Evolutionary conservation across 1,284 basidiomycete species (phyloP).

Genomic region (Irpex rosettiformis): DNA sequence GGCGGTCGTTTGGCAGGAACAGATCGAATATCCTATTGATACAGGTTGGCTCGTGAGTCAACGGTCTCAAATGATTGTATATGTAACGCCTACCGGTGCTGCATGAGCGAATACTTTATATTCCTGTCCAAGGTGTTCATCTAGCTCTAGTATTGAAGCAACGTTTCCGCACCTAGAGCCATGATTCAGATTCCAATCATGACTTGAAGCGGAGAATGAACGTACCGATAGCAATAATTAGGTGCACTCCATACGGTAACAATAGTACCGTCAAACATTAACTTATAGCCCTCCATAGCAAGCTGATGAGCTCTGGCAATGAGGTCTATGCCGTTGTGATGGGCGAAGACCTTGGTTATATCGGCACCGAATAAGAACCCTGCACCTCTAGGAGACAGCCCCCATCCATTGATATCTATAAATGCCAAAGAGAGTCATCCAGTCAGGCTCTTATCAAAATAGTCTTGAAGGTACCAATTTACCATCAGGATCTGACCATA

Average conservation of each 20-base stretch:
- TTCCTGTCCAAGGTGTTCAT: constrained; percentile 87
- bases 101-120: constrained; percentile 90
- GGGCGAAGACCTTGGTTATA: constrained; percentile 87
- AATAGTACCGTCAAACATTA: constrained; percentile 95
- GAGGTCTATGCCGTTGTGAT: constrained; percentile 90
- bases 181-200: constrained; percentile 13
- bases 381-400: constrained; percentile 93
- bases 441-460: not conserved
- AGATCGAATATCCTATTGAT: constrained; percentile 71
- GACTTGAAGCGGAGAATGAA: constrained; percentile 16
- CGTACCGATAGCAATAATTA: constrained; percentile 95
- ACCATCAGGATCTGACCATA: constrained; percentile 99
- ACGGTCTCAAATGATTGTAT: constrained; percentile 20
- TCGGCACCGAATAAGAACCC: constrained; percentile 95
- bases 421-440: not conserved
- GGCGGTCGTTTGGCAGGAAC: constrained; percentile 88
- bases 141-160: constrained; percentile 88
- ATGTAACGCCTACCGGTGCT: constrained; percentile 48
- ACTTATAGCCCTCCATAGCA: constrained; percentile 97
- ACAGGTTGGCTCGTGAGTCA: not conserved
- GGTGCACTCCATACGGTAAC: constrained; percentile 99
- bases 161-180: constrained; percentile 83
- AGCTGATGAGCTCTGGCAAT: constrained; percentile 97
- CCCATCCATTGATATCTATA: constrained; percentile 88
- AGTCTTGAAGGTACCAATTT: constrained; percentile 5